These are phyloP conservation scores for Claviceps humidiphila DNA, from an alignment of 2,329 filamentous ascomycete genomes.

Conservation along the genomic window DNA sequence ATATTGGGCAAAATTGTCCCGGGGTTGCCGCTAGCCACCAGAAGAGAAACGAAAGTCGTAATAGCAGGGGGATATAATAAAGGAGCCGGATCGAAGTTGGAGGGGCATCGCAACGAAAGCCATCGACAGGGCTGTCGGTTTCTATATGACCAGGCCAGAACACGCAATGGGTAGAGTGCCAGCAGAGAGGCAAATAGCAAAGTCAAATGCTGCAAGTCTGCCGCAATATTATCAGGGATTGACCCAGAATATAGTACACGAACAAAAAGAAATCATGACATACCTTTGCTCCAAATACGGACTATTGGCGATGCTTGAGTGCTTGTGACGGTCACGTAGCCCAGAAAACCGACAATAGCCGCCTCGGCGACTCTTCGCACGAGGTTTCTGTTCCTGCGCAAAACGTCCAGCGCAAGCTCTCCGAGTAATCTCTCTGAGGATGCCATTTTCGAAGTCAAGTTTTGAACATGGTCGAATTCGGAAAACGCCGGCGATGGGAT, in stretches of 20 bases:
- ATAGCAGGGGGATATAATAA: constrained; percentile 74
- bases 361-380: constrained; percentile 40
- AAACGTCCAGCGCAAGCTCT: constrained; percentile 12
- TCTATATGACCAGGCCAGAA: constrained; percentile 35
- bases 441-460: constrained; percentile 9
- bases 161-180: constrained; percentile 45
- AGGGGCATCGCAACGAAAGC: constrained; percentile 44
- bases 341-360: constrained; percentile 35
- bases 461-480: constrained; percentile 26
- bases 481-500: constrained; percentile 33
- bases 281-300: constrained; percentile 36
- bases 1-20: constrained; percentile 63
- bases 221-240: background rate
- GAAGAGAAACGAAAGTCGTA: constrained; percentile 63
- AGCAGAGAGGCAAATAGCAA: constrained; percentile 27
- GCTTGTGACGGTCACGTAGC: constrained; percentile 34
- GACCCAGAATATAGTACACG: background rate
- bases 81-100: constrained; percentile 80
- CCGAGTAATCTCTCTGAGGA: constrained; percentile 9
- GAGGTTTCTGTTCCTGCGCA: constrained; percentile 35
- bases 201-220: constrained; percentile 31
- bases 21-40: constrained; percentile 50
- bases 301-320: constrained; percentile 31
- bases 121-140: constrained; percentile 23
- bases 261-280: background rate